A percentile compares a stretch with the other conserved stretches of the same genome.
These are phyloP conservation scores for Prunus salicina DNA, from an alignment of 306 rosid species.

Conservation along the genomic window DNA sequence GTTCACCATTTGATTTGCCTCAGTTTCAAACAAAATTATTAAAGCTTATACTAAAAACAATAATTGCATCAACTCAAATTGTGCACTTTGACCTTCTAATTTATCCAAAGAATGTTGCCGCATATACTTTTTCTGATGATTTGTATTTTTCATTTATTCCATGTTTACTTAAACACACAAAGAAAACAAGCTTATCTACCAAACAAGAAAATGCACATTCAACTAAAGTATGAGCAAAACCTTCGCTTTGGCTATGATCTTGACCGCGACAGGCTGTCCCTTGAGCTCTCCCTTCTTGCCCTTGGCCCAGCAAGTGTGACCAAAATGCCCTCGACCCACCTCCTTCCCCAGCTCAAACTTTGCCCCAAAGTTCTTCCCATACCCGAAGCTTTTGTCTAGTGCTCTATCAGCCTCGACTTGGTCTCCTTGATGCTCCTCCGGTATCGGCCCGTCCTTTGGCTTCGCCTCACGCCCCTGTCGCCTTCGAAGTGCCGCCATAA, in stretches of 20 bases:
- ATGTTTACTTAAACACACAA: neutral
- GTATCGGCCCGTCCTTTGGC: constrained; percentile 73
- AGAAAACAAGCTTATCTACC: neutral
- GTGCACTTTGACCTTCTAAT: neutral
- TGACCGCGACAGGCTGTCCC: constrained; percentile 86
- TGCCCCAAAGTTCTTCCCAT: constrained; percentile 73
- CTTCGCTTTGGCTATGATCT: constrained; percentile 92
- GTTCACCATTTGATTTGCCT: neutral
- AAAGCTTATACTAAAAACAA: neutral
- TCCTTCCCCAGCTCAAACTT: constrained; percentile 86
- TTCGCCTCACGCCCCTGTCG: constrained; percentile 55
- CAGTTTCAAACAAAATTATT: neutral
- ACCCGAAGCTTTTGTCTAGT: constrained; percentile 88
- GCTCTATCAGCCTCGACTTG: constrained; percentile 57
- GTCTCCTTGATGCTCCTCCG: constrained; percentile 61
- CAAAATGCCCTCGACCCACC: constrained; percentile 97
- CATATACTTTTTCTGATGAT: neutral
- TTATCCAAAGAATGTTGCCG: neutral
- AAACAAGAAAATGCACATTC: neutral
- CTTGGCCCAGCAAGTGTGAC: constrained; percentile 91
- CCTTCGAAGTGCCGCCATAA: constrained; percentile 68
- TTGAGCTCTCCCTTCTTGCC: constrained; percentile 85
- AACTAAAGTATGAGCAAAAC: constrained; percentile 28
- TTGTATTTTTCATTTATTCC: neutral
- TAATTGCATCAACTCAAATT: neutral